Evolutionary conservation across 805 yeast species (phyloP).

Genomic region (Barnettozyma salicaria): DNA sequence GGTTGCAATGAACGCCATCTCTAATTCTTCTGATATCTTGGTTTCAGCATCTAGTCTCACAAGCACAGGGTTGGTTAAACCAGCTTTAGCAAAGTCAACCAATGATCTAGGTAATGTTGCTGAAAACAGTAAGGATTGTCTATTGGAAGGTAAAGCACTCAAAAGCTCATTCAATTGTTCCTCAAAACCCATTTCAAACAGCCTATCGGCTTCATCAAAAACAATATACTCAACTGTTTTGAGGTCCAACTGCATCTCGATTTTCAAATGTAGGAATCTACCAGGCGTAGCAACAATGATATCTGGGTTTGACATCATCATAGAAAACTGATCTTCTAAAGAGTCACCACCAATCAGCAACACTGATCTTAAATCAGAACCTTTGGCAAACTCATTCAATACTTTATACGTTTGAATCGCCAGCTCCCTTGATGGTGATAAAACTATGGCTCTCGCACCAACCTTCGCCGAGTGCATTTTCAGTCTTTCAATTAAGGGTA

Average conservation of each 20-base stretch:
- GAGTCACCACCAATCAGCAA: conserved; percentile 96
- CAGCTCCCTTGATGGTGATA: conserved; percentile 94
- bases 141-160: conserved; percentile 69
- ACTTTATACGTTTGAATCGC: conserved; percentile 90
- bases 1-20: conserved; percentile 79
- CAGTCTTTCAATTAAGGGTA: conserved; percentile 84
- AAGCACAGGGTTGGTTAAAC: conserved; percentile 83
- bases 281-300: conserved; percentile 97
- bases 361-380: conserved; percentile 75
- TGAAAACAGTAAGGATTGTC: conserved; percentile 87
- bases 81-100: conserved; percentile 97
- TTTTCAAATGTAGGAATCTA: conserved; percentile 88
- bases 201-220: conserved; percentile 95
- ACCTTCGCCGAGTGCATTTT: conserved; percentile 79
- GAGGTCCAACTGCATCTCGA: conserved; percentile 88
- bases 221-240: conserved; percentile 82
- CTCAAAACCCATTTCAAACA: conserved; percentile 93
- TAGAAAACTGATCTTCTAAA: conserved; percentile 90
- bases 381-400: conserved; percentile 79
- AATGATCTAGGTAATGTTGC: conserved; percentile 91
- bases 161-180: conserved; percentile 88
- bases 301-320: conserved; percentile 94
- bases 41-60: conserved; percentile 91
- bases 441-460: conserved; percentile 81
- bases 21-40: conserved; percentile 83